Conservation (phyloP, 2,329 filamentous ascomycete genomes). For the Cordyceps tenuipes region DNA sequence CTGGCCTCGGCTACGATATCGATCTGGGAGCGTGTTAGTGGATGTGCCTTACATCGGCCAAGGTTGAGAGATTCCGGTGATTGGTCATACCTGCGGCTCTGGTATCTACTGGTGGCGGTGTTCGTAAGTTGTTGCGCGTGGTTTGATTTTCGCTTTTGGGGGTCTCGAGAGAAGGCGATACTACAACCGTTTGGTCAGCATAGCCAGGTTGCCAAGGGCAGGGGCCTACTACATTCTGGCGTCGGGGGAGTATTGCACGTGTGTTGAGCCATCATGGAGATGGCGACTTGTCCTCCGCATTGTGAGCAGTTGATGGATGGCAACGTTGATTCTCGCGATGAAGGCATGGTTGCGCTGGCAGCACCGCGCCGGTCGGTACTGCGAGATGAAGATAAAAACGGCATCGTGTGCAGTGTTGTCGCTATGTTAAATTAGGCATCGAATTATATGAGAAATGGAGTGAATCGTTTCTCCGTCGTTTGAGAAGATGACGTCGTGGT, state of each 20-base stretch:
- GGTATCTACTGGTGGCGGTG: constrained; percentile 43
- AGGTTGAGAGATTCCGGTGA: not conserved
- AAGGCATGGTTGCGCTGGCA: constrained; percentile 31
- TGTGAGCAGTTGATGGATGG: constrained; percentile 82
- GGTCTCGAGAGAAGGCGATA: constrained; percentile 30
- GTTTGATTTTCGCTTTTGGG: constrained; percentile 19
- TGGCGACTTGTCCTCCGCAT: constrained; percentile 70
- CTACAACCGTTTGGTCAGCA: constrained; percentile 16
- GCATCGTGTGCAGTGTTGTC: not conserved
- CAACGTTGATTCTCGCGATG: constrained; percentile 56
- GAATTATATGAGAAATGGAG: not conserved
- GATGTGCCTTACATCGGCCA: not conserved
- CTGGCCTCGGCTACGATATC: constrained; percentile 46
- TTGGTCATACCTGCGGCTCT: constrained; percentile 41
- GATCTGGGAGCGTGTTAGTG: constrained; percentile 35
- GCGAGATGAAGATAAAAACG: not conserved
- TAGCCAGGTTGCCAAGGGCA: not conserved
- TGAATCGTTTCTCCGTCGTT: not conserved
- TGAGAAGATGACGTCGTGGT: not conserved
- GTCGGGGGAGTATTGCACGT: constrained; percentile 48
- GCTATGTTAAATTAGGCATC: not conserved
- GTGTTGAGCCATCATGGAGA: constrained; percentile 80
- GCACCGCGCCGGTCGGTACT: not conserved
- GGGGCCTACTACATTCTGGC: constrained; percentile 33
- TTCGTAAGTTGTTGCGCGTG: constrained; percentile 28